Percentiles rank a stretch among this genome's conserved stretches.
Conservation (phyloP, 2,329 filamentous ascomycete genomes). For the Xylariales sp. region DNA sequence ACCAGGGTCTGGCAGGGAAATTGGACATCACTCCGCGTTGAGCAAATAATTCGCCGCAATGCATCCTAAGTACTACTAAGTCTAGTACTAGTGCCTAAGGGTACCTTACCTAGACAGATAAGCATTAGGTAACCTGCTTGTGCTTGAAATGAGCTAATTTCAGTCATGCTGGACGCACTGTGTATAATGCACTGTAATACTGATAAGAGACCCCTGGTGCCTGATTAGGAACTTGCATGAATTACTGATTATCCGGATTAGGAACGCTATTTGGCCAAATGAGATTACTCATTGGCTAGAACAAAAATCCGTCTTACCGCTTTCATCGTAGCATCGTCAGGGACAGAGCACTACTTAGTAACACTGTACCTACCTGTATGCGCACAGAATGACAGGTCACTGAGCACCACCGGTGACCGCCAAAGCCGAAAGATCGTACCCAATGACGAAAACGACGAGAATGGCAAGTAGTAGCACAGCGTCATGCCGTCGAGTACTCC, state of each 20-base stretch:
- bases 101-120: too few relatives aligned
- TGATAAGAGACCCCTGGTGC: conserved; percentile 4
- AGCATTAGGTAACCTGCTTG: too few relatives aligned
- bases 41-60: too few relatives aligned
- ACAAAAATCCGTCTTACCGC: neutral
- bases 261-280: neutral
- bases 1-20: too few relatives aligned
- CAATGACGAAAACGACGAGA: conserved; percentile 13
- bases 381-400: too few relatives aligned
- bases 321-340: conserved; percentile 1
- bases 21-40: too few relatives aligned
- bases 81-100: too few relatives aligned
- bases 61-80: too few relatives aligned
- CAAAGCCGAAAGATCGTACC: too few relatives aligned
- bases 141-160: conserved; percentile 16
- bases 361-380: too few relatives aligned
- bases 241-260: conserved; percentile 25
- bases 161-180: neutral
- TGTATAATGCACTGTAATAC: neutral
- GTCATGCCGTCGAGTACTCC: conserved; percentile 30
- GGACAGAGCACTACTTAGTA: too few relatives aligned
- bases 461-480: conserved; percentile 26
- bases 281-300: conserved; percentile 21
- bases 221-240: conserved; percentile 31
- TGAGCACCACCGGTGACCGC: too few relatives aligned